Percentiles rank a stretch among this genome's conserved stretches.
Conservation (phyloP, 2,329 filamentous ascomycete genomes). For the Neurospora sp. region DNA sequence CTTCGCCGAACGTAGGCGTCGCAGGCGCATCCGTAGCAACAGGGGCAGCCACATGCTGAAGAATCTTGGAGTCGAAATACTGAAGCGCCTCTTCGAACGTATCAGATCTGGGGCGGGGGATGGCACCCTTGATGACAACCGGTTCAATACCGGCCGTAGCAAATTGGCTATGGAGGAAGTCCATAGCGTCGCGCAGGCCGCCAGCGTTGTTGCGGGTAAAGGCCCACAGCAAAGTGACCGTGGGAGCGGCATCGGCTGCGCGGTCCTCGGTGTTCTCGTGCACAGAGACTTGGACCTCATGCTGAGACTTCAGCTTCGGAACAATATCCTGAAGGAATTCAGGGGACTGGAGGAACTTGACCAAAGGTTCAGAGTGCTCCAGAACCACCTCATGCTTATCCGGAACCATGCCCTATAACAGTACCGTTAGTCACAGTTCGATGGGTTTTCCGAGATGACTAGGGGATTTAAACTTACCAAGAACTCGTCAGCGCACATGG, state of each 20-base stretch:
- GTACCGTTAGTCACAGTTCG: conserved; percentile 3
- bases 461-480: conserved; percentile 44
- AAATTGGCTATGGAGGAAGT: conserved; percentile 80
- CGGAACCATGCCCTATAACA: conserved; percentile 76
- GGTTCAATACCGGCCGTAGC: conserved; percentile 84
- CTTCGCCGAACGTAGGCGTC: conserved; percentile 73
- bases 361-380: conserved; percentile 63
- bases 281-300: conserved; percentile 79
- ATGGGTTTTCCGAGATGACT: background rate
- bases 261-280: conserved; percentile 52
- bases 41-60: conserved; percentile 81
- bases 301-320: conserved; percentile 78
- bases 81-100: conserved; percentile 96
- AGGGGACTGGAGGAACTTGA: conserved; percentile 70
- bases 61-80: conserved; percentile 92
- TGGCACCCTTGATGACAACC: conserved; percentile 81
- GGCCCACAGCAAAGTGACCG: conserved; percentile 58
- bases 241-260: conserved; percentile 47
- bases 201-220: conserved; percentile 97
- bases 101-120: conserved; percentile 95
- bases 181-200: conserved; percentile 88
- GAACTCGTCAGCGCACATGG: conserved; percentile 91
- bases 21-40: conserved; percentile 81
- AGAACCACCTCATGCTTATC: conserved; percentile 90
- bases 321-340: conserved; percentile 75